Base-by-base conservation (phyloP, 2,329 filamentous ascomycete genomes). In the Aspergillus sp. region DNA sequence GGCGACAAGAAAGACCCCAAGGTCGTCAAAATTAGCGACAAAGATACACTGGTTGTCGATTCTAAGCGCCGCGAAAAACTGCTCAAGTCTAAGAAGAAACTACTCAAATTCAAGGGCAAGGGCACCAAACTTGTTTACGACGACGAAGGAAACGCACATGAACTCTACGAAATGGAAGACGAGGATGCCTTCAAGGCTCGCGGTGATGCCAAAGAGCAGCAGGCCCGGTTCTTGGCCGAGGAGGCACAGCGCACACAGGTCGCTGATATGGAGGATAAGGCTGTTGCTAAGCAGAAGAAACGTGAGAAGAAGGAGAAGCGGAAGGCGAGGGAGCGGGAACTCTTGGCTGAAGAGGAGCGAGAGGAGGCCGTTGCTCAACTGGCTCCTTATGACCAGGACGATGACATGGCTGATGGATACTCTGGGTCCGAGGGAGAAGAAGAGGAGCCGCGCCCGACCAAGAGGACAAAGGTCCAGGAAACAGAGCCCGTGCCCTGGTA, bases 21-120 rank as follows among this genome's bases (percentile, higher is more conserved):
- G 53, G 66, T 74, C 36, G 70, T 75, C 6, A 68, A 71, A 3
- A 81, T 97, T 48, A 76, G 84, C 39, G 82, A 88, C 60, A 79
- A 81, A 44, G 85, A 89, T 26, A 85, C 90, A 2, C 81, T 96
- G 44, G 79, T 96, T 18, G 86, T 99, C 61, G 95, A 99, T 78
- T 96, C 92, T 12, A 96, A 98, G 74, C 91, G 95, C 22, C 88
- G 92, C 64, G 93, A 96, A 77, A 98, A 97, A 78, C 84, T 96
- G n/a, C 84, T 98, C 63, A 89, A 89, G 69, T 96, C 90, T 18
- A 98, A 97, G 82, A 96, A 96, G 82, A 90, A 96, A 75, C 84
- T 97, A 63, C 83, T 91, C 70, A 95, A 96, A 72, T 90, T 91
- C 80, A 96, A 92, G 80, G 90, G 91, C 69, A 89, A 89, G 70